phyloP scores from a whole-genome alignment of 169 alveolate species.

The Babesia gibsoni region DNA sequence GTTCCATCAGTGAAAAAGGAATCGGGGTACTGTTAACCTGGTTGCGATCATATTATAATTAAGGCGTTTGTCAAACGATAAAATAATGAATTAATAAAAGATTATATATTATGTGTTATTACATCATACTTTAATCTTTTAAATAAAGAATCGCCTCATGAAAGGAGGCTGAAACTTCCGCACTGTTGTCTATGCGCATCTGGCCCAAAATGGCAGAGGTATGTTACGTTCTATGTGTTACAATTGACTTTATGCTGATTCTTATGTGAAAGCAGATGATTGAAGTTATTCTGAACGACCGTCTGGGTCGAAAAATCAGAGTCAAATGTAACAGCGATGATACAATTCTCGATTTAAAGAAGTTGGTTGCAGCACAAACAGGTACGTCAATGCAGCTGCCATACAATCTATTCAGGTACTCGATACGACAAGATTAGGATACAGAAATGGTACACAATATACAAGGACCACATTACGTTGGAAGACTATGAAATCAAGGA shows the following conservation, averaged over 20 bases:
- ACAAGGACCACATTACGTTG: slow-evolving; percentile 97
- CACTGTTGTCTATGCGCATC: background rate
- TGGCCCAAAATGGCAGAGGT: slow-evolving; percentile 66
- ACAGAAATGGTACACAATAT: slow-evolving; percentile 93
- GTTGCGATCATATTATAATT: slow-evolving; percentile 4
- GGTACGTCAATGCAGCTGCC: slow-evolving; percentile 62
- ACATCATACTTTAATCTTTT: background rate
- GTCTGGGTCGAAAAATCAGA: slow-evolving; percentile 96
- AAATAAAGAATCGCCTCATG: background rate
- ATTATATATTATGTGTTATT: background rate
- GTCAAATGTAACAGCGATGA: slow-evolving; percentile 97
- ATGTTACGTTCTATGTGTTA: background rate
- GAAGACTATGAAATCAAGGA: slow-evolving; percentile 98
- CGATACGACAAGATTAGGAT: slow-evolving; percentile 95
- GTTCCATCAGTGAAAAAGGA: slow-evolving; percentile 26
- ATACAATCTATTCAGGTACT: slow-evolving; percentile 79
- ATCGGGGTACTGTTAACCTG: background rate
- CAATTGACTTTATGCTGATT: background rate
- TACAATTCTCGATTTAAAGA: slow-evolving; percentile 94
- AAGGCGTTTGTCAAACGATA: background rate
- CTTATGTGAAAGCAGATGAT: slow-evolving; percentile 90
- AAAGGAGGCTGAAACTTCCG: too few relatives aligned
- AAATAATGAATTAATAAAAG: background rate
- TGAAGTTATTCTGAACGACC: slow-evolving; percentile 95
- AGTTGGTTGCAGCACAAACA: slow-evolving; percentile 96